Conservation (phyloP, 2,329 filamentous ascomycete species). For the Curvularia verruculosa region DNA sequence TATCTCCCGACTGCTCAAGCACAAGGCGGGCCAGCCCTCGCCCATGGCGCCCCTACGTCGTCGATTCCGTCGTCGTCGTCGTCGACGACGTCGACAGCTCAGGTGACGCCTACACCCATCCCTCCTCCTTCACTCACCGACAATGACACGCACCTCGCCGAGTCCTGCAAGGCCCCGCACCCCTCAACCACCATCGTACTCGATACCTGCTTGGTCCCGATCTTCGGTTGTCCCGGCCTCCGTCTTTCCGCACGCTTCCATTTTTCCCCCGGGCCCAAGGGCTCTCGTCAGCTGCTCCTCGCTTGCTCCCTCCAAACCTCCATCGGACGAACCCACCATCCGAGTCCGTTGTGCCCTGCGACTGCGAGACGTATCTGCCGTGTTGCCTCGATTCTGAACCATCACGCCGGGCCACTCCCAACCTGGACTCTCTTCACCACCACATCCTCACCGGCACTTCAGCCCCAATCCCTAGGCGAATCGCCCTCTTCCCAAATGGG, state of each 20-base stretch:
- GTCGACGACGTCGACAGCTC: too few species aligned
- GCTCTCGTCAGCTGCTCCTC: conserved; percentile 21
- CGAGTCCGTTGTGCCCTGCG: conserved; percentile 5
- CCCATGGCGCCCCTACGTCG: too few species aligned
- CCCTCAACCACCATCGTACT: conserved; percentile 17
- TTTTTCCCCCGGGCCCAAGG: conserved; percentile 14
- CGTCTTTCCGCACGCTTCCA: conserved; percentile 6
- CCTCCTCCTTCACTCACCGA: conserved; percentile 16
- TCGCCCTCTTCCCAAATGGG: conserved; percentile 9
- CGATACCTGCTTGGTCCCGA: conserved; percentile 14
- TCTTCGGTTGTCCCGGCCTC: conserved; percentile 12
- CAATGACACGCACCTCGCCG: conserved; percentile 15
- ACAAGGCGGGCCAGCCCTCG: too few species aligned
- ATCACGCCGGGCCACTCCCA: background rate
- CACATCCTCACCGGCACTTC: background rate
- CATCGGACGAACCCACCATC: conserved; percentile 18
- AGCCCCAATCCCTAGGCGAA: background rate
- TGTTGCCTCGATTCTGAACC: background rate
- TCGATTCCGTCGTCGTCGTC: too few species aligned
- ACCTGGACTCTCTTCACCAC: background rate
- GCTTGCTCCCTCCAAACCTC: conserved; percentile 6
- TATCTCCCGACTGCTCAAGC: background rate
- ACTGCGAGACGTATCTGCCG: background rate
- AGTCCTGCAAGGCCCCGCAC: conserved; percentile 20
- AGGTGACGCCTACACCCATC: background rate